Evolutionary conservation across 305 asterid genomes (phyloP).

Genomic region (Ajuga reptans): DNA sequence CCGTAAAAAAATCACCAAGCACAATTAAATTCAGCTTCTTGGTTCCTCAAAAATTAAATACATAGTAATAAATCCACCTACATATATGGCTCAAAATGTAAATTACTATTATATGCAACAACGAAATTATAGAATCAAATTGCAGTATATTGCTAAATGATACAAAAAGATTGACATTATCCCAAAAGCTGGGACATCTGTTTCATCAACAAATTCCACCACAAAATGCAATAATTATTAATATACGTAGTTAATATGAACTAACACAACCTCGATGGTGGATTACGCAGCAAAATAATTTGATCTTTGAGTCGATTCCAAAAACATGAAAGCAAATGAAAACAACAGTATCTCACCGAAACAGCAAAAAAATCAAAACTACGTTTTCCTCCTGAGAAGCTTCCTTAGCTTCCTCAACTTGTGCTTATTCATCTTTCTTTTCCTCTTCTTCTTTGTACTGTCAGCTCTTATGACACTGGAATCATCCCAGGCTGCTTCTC

Average conservation of each 20-base stretch:
- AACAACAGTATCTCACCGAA: constrained; percentile 27
- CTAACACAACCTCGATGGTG: constrained; percentile 1
- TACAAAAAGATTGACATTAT: neutral
- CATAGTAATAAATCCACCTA: neutral
- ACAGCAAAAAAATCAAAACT: constrained; percentile 24
- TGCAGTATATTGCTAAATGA: neutral
- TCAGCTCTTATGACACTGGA: constrained; percentile 48
- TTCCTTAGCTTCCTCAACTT: constrained; percentile 70
- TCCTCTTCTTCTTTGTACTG: constrained; percentile 86
- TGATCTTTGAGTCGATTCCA: constrained; percentile 1
- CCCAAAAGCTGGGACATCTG: neutral
- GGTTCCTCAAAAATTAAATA: neutral
- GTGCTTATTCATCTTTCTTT: constrained; percentile 85
- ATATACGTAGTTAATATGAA: constrained; percentile 11
- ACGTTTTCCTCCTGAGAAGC: constrained; percentile 52
- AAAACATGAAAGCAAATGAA: neutral
- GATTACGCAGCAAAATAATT: constrained; percentile 4
- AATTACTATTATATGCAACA: neutral
- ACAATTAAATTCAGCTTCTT: neutral
- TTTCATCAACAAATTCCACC: constrained; percentile 11
- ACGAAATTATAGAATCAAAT: neutral
- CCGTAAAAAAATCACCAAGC: neutral
- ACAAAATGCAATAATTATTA: constrained; percentile 26
- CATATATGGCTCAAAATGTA: constrained; percentile 5
- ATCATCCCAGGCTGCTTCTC: constrained; percentile 28